These are phyloP conservation scores for Nymphaea colorata DNA, from an alignment of 164 flowering plant genomes.

Conservation along the genomic window DNA sequence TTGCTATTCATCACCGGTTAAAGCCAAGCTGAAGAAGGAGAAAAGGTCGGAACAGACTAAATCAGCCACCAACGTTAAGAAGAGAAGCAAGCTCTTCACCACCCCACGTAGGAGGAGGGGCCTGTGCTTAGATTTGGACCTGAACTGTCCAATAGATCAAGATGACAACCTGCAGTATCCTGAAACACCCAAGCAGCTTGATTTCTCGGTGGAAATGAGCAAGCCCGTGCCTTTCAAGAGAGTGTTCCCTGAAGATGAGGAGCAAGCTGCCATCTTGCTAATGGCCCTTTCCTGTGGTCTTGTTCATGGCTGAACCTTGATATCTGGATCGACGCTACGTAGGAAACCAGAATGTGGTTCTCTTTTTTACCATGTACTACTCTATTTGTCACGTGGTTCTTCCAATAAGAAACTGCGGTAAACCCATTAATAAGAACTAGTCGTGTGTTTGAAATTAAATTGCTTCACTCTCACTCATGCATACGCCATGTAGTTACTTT, in stretches of 20 bases:
- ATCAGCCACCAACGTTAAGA: slow-evolving; percentile 25
- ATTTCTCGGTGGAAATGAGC: slow-evolving; percentile 38
- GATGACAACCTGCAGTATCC: not conserved
- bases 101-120: slow-evolving; percentile 15
- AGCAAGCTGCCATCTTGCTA: slow-evolving; percentile 84
- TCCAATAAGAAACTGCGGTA: too few species aligned
- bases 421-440: too few species aligned
- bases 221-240: slow-evolving; percentile 40
- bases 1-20: not conserved
- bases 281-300: slow-evolving; percentile 88
- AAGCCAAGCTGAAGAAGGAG: slow-evolving; percentile 17
- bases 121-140: slow-evolving; percentile 29
- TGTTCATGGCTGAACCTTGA: slow-evolving; percentile 36
- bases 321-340: too few species aligned
- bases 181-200: slow-evolving; percentile 7
- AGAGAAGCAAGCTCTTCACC: slow-evolving; percentile 25
- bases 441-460: too few species aligned
- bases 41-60: slow-evolving; percentile 18
- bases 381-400: too few species aligned
- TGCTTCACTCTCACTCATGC: too few species aligned
- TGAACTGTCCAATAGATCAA: not conserved
- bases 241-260: slow-evolving; percentile 85
- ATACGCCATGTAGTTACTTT: too few species aligned
- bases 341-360: too few species aligned
- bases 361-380: too few species aligned